Percentiles rank a stretch among this genome's conserved stretches.
These are phyloP conservation scores for Mortierella antarctica DNA, from an alignment of 192 early-diverging fungal genomes.

Conservation along the genomic window DNA sequence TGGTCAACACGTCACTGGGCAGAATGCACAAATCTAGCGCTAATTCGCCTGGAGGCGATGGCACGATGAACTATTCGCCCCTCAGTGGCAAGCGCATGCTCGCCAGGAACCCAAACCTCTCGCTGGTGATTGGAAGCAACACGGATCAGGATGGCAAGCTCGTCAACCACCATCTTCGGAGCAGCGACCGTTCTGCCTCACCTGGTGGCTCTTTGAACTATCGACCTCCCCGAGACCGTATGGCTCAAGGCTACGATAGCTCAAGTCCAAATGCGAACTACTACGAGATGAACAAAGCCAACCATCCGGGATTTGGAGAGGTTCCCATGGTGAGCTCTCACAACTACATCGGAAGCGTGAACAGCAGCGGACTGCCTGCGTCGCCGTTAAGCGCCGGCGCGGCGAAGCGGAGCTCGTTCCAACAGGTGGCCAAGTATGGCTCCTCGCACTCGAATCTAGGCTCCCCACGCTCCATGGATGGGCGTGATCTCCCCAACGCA, in stretches of 20 bases:
- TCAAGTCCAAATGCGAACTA: conserved; percentile 40
- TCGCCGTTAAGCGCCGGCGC: conserved; percentile 48
- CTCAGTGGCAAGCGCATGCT: conserved; percentile 42
- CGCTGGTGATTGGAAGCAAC: conserved; percentile 50
- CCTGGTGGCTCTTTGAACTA: conserved; percentile 34
- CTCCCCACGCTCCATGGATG: conserved; percentile 34
- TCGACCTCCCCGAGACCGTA: conserved; percentile 17
- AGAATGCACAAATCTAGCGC: conserved; percentile 36
- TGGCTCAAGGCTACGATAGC: conserved; percentile 29
- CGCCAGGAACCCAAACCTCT: conserved; percentile 42
- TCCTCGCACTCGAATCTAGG: conserved; percentile 41
- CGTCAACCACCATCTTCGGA: conserved; percentile 39
- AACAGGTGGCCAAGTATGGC: conserved; percentile 28
- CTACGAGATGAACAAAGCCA: conserved; percentile 38
- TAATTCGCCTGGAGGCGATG: conserved; percentile 30
- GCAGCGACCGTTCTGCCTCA: conserved; percentile 30
- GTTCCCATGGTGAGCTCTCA: conserved; percentile 22
- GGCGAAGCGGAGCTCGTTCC: conserved; percentile 39
- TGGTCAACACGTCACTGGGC: conserved; percentile 33
- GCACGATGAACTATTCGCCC: conserved; percentile 32
- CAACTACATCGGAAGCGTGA: conserved; percentile 8
- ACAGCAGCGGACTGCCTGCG: conserved; percentile 41
- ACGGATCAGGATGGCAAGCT: conserved; percentile 52
- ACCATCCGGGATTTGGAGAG: conserved; percentile 41
- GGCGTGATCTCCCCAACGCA: not conserved